Conservation (phyloP, 2,329 filamentous ascomycete species). For the Beauveria sp. region DNA sequence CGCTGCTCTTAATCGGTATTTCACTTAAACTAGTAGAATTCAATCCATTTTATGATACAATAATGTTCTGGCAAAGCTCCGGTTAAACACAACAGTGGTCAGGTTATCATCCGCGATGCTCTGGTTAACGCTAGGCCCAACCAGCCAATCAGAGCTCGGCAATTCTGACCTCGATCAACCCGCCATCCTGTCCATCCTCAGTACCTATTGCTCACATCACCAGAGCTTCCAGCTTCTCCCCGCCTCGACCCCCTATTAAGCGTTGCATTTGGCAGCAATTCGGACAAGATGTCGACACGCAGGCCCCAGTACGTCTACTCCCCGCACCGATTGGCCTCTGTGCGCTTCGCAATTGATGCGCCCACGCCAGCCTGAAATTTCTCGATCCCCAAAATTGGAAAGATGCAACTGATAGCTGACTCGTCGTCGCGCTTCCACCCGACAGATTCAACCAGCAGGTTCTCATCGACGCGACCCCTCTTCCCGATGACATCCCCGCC, state of each 20-base stretch:
- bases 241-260: conserved; percentile 19
- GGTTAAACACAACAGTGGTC: too few species aligned
- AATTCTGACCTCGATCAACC: conserved; percentile 34
- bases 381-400: not conserved
- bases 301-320: conserved; percentile 32
- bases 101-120: too few species aligned
- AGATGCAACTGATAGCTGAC: conserved; percentile 17
- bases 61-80: too few species aligned
- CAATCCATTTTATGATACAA: too few species aligned
- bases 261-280: conserved; percentile 19
- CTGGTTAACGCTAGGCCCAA: conserved; percentile 15
- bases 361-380: not conserved
- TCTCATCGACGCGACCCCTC: conserved; percentile 92
- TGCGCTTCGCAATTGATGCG: conserved; percentile 16
- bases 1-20: too few species aligned
- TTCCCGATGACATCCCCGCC: conserved; percentile 83
- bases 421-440: not conserved
- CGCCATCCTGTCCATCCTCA: conserved; percentile 19
- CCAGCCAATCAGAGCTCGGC: conserved; percentile 28
- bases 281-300: conserved; percentile 34
- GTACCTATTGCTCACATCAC: conserved; percentile 17
- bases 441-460: conserved; percentile 86
- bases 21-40: too few species aligned
- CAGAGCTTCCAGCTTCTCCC: conserved; percentile 15
- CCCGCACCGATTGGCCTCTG: not conserved